Evolutionary conservation across 176 grass and related monocot species (phyloP).

Genomic region (Aegilops sharonensis): DNA sequence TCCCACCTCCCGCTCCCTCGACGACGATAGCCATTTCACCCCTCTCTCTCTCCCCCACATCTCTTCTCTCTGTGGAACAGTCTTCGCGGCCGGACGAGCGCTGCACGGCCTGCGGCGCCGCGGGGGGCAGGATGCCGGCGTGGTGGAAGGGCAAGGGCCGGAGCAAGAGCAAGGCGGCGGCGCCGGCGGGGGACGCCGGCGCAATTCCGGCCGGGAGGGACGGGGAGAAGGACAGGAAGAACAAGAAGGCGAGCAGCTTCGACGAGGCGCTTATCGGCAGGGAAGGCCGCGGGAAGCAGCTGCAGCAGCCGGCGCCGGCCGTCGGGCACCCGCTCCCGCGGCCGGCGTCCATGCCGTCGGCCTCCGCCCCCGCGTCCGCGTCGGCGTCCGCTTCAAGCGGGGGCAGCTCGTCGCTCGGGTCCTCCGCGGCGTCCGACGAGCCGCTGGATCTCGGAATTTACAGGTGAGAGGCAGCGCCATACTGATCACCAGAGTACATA

Average conservation of each 20-base stretch:
- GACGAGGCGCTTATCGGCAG: constrained; percentile 41
- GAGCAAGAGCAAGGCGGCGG: not conserved
- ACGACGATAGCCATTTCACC: constrained; percentile 1
- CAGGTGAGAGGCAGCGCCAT: constrained; percentile 35
- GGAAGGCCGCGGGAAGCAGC: not conserved
- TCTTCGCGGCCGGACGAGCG: not conserved
- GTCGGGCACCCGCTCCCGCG: constrained; percentile 57
- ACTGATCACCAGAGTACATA: not conserved
- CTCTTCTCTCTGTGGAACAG: not conserved
- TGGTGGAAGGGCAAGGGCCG: constrained; percentile 64
- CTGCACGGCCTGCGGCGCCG: not conserved
- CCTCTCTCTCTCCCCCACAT: not conserved
- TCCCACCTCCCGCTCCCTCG: not conserved
- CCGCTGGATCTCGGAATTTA: constrained; percentile 48
- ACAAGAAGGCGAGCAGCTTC: constrained; percentile 57
- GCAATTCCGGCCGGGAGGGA: not conserved
- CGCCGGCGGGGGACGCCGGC: not conserved
- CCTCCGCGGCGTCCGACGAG: constrained; percentile 67
- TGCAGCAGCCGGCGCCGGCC: not conserved
- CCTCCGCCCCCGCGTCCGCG: constrained; percentile 5
- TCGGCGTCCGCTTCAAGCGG: constrained; percentile 35
- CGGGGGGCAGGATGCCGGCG: constrained; percentile 40
- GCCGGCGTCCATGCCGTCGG: constrained; percentile 37
- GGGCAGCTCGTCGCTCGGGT: constrained; percentile 52
- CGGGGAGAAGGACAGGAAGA: not conserved